A percentile compares a stretch with the other conserved stretches of the same genome.
Evolutionary conservation across 768 basidiomycete species (phyloP).

Genomic region (Mycena vulgaris): DNA sequence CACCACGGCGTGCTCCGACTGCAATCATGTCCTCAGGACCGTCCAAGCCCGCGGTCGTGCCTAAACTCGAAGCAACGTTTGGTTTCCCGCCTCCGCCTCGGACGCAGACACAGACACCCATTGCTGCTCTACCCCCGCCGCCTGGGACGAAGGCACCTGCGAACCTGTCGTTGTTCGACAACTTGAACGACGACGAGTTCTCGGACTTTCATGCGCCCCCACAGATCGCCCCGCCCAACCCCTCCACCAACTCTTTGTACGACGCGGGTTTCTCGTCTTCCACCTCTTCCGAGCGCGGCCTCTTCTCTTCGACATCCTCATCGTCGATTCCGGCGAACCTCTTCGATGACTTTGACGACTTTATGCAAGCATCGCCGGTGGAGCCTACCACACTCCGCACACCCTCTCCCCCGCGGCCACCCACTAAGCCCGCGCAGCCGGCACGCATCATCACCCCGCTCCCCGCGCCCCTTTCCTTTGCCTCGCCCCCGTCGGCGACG

Average conservation of each 20-base stretch:
- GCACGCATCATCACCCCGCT: constrained; percentile 13
- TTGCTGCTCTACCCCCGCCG: constrained; percentile 46
- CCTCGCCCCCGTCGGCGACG: not conserved
- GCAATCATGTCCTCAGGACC: constrained; percentile 39
- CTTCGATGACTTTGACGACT: constrained; percentile 66
- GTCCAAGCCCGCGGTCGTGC: constrained; percentile 35
- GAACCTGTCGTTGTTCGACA: constrained; percentile 44
- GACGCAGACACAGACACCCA: constrained; percentile 28
- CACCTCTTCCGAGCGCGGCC: constrained; percentile 37
- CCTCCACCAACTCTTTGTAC: constrained; percentile 34
- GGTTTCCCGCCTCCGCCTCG: constrained; percentile 36
- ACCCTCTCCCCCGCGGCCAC: constrained; percentile 63
- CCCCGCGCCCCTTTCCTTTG: constrained; percentile 31
- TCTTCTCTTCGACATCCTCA: constrained; percentile 46
- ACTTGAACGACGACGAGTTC: constrained; percentile 73
- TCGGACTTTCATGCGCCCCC: constrained; percentile 62
- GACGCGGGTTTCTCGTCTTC: constrained; percentile 38
- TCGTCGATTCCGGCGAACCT: constrained; percentile 44
- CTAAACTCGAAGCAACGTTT: constrained; percentile 39
- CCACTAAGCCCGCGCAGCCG: constrained; percentile 55
- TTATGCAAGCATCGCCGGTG: constrained; percentile 48
- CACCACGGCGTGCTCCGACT: constrained; percentile 34
- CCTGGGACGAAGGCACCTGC: constrained; percentile 45
- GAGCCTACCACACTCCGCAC: constrained; percentile 55
- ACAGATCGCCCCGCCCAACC: constrained; percentile 35